Evolutionary conservation across 2,329 filamentous ascomycete species (phyloP).

Genomic region (Aspergillus luchuensis): DNA sequence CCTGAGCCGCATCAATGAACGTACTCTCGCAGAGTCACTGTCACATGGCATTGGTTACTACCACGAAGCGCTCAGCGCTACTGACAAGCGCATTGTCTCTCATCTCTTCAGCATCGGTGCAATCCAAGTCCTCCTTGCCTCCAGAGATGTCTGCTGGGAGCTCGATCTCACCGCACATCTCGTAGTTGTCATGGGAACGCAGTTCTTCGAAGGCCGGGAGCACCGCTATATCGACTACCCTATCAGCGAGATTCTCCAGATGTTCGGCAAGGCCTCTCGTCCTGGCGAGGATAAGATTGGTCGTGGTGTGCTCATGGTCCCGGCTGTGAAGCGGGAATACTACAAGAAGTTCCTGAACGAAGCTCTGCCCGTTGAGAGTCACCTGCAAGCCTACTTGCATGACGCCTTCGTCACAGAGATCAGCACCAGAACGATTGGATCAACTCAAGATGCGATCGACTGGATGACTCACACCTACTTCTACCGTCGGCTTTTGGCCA

Average conservation of each 20-base stretch:
- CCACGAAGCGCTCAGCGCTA: constrained; percentile 85
- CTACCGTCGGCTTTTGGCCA: constrained; percentile 89
- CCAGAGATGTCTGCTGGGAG: constrained; percentile 95
- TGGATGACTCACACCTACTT: constrained; percentile 99
- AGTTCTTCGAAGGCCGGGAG: constrained; percentile 94
- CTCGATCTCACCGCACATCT: constrained; percentile 84
- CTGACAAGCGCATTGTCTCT: constrained; percentile 90
- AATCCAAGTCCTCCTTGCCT: constrained; percentile 80
- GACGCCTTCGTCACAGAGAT: constrained; percentile 98
- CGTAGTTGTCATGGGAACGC: constrained; percentile 95
- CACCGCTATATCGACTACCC: constrained; percentile 97
- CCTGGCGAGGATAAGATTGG: constrained; percentile 76
- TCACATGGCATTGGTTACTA: constrained; percentile 96
- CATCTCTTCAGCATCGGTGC: constrained; percentile 88
- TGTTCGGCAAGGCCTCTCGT: constrained; percentile 92
- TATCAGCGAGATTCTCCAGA: constrained; percentile 90
- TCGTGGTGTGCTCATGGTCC: constrained; percentile 94
- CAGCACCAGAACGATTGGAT: constrained; percentile 92
- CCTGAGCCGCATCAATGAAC: constrained; percentile 80
- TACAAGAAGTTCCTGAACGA: constrained; percentile 99
- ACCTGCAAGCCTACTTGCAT: constrained; percentile 86
- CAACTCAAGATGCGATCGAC: constrained; percentile 94
- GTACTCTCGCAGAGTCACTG: constrained; percentile 81
- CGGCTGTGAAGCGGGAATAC: constrained; percentile 90
- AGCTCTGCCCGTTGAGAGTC: constrained; percentile 91